These are phyloP conservation scores for Hymenoscyphus albidus DNA, from an alignment of 2,329 filamentous ascomycete species.

Conservation along the genomic window DNA sequence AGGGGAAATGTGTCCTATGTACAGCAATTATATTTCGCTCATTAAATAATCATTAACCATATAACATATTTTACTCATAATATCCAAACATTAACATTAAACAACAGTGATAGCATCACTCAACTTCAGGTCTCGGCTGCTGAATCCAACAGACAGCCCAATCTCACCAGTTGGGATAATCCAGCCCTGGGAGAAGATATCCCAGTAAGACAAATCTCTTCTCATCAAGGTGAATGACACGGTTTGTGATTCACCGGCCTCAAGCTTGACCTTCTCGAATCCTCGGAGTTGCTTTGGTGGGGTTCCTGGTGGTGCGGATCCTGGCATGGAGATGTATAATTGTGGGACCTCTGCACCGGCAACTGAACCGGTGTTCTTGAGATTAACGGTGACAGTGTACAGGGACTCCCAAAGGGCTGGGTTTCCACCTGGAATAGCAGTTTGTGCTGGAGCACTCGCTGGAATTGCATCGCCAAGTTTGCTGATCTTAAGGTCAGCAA, in stretches of 20 bases:
- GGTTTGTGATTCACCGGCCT: constrained; percentile 43
- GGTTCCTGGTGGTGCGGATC: constrained; percentile 31
- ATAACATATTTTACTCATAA: neutral
- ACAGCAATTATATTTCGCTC: no score
- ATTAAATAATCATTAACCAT: neutral
- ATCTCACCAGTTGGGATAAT: constrained; percentile 42
- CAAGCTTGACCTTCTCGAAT: constrained; percentile 56
- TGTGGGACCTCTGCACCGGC: constrained; percentile 64
- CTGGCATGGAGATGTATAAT: constrained; percentile 45
- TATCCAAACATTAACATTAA: constrained; percentile 7
- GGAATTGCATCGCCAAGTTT: constrained; percentile 1
- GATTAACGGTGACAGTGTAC: constrained; percentile 52
- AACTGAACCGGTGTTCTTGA: constrained; percentile 60
- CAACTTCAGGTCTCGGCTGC: constrained; percentile 27
- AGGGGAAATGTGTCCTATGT: no score
- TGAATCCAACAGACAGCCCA: constrained; percentile 37
- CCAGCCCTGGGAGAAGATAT: constrained; percentile 58
- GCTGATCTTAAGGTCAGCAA: constrained; percentile 49
- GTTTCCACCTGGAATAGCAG: constrained; percentile 21
- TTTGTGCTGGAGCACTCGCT: constrained; percentile 8
- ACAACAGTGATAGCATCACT: constrained; percentile 15
- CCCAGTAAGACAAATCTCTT: constrained; percentile 64
- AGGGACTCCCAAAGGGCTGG: constrained; percentile 21
- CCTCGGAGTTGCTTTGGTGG: constrained; percentile 54
- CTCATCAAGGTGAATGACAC: constrained; percentile 52